These are phyloP conservation scores for Suillus luteus DNA, from an alignment of 768 basidiomycete species.

Conservation along the genomic window DNA sequence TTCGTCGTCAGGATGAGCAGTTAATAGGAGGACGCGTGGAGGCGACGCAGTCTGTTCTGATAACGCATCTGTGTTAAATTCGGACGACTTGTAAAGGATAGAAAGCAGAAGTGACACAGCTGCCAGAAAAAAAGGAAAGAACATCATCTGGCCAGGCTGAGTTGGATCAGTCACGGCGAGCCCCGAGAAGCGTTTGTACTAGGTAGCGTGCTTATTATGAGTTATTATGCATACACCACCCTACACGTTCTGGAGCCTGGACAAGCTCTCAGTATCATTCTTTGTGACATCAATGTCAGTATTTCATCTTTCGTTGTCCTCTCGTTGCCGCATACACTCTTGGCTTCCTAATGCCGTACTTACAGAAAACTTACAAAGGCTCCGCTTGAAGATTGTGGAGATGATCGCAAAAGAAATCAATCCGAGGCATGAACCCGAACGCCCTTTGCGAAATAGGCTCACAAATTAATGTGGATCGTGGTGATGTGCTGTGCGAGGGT, in stretches of 20 bases:
- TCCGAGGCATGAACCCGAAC: no score
- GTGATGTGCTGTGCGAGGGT: no score
- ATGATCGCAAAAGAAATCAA: no score
- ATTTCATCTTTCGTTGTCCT: no score
- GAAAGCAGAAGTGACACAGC: conserved; percentile 23
- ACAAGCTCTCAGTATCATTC: not conserved
- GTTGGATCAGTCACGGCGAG: not conserved
- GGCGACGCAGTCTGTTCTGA: conserved; percentile 11
- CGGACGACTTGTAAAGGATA: conserved; percentile 28
- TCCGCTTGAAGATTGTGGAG: no score
- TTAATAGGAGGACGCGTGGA: conserved; percentile 61
- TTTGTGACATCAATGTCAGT: no score
- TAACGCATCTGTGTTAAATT: conserved; percentile 26
- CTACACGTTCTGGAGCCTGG: not conserved
- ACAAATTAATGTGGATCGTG: no score
- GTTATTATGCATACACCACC: not conserved
- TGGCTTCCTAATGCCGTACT: no score
- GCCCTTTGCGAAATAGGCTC: no score
- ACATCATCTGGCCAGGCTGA: conserved; percentile 1
- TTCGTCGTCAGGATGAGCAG: conserved; percentile 95
- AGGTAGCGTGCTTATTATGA: not conserved
- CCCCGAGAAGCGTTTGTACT: not conserved
- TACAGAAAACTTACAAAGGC: no score
- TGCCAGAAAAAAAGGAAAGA: conserved; percentile 22
- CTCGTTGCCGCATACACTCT: no score